Percentiles rank a stretch among this genome's conserved stretches.
Conservation (phyloP, 306 rosid genomes). For the Hippophae gyantsensis region DNA sequence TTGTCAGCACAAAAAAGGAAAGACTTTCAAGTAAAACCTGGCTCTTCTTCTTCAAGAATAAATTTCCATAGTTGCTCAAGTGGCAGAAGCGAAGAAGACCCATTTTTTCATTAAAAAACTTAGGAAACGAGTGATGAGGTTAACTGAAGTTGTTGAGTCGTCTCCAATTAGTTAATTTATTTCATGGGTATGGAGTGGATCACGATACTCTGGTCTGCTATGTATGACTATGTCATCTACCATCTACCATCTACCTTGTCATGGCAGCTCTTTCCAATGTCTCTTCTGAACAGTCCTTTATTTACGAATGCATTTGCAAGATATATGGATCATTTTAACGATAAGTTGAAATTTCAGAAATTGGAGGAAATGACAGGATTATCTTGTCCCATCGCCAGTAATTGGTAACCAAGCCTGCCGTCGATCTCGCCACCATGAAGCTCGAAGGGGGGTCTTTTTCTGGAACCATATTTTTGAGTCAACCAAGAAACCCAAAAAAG, state of each 20-base stretch:
- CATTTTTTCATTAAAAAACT: constrained; percentile 4
- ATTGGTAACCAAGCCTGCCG: too few species aligned
- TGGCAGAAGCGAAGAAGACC: too few species aligned
- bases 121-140: constrained; percentile 49
- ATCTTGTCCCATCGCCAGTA: too few species aligned
- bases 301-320: constrained; percentile 65
- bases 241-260: constrained; percentile 57
- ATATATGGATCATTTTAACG: constrained; percentile 58
- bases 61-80: too few species aligned
- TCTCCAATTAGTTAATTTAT: constrained; percentile 38
- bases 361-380: constrained; percentile 27
- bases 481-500: too few species aligned
- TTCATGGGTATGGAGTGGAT: constrained; percentile 77
- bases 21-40: too few species aligned
- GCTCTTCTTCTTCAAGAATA: too few species aligned
- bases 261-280: constrained; percentile 59
- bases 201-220: constrained; percentile 74
- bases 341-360: constrained; percentile 50
- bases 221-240: constrained; percentile 64
- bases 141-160: constrained; percentile 43
- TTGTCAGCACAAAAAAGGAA: too few species aligned
- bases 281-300: constrained; percentile 65
- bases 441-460: too few species aligned
- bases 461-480: too few species aligned
- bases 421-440: too few species aligned